Conservation (phyloP, 129 eudicot genomes). For the Deinandra increscens region DNA sequence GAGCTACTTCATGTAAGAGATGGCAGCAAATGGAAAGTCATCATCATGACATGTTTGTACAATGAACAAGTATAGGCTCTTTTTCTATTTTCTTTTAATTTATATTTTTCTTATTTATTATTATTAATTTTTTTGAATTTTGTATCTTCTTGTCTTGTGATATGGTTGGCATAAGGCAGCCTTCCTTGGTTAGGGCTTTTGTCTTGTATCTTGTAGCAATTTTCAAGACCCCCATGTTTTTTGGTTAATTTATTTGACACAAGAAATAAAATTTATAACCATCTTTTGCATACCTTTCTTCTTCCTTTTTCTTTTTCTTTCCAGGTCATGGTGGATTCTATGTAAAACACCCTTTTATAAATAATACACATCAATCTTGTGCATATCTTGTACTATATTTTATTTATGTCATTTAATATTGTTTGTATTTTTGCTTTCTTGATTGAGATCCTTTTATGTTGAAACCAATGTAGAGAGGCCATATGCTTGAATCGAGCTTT, state of each 20-base stretch:
- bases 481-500: too few species aligned
- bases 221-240: slow-evolving; percentile 5
- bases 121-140: slow-evolving; percentile 9
- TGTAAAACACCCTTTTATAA: too few species aligned
- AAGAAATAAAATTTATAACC: slow-evolving; percentile 18
- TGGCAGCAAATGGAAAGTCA: slow-evolving; percentile 13
- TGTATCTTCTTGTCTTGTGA: slow-evolving; percentile 28
- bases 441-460: too few species aligned
- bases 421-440: too few species aligned
- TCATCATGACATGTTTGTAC: slow-evolving; percentile 28
- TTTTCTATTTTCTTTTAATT: neutral
- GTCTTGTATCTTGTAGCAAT: slow-evolving; percentile 5
- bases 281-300: neutral
- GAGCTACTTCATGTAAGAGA: slow-evolving; percentile 54
- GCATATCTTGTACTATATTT: too few species aligned
- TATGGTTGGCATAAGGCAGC: slow-evolving; percentile 45
- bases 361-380: too few species aligned
- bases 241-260: slow-evolving; percentile 17
- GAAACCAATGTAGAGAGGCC: too few species aligned
- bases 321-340: too few species aligned
- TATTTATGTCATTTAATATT: too few species aligned
- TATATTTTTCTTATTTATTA: neutral
- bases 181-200: slow-evolving; percentile 6
- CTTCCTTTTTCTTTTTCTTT: too few species aligned
- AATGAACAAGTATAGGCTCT: slow-evolving; percentile 40